Evolutionary conservation across 2,329 filamentous ascomycete species (phyloP).

Genomic region (Hirsutella rhossiliensis): DNA sequence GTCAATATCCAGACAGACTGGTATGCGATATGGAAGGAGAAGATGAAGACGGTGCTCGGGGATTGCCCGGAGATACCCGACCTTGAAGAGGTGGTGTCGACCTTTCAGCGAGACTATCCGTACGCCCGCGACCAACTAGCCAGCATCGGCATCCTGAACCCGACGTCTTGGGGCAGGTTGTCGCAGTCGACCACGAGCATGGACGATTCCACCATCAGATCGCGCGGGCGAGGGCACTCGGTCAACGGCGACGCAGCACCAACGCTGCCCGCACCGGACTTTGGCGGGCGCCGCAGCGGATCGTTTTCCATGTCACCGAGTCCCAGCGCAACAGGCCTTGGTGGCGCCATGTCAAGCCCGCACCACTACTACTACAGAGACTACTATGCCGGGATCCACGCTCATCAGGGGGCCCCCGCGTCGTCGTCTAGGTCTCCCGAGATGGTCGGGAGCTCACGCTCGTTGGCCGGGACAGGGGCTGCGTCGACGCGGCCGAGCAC

Average conservation of each 20-base stretch:
- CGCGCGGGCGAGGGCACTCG: constrained; percentile 47
- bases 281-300: constrained; percentile 51
- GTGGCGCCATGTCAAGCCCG: constrained; percentile 26
- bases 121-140: constrained; percentile 62
- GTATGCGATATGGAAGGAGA: constrained; percentile 74
- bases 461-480: constrained; percentile 26
- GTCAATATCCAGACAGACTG: constrained; percentile 74
- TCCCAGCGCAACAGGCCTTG: constrained; percentile 14
- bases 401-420: constrained; percentile 41
- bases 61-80: constrained; percentile 51
- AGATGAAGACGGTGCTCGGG: constrained; percentile 63
- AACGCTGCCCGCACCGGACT: constrained; percentile 52
- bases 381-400: constrained; percentile 29
- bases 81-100: constrained; percentile 59
- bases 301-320: constrained; percentile 51
- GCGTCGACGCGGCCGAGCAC: constrained; percentile 42
- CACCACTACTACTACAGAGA: constrained; percentile 46
- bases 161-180: constrained; percentile 46
- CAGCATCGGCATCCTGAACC: constrained; percentile 68
- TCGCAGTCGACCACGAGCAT: constrained; percentile 45
- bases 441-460: constrained; percentile 33
- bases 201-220: constrained; percentile 37
- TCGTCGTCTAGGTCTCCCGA: constrained; percentile 46
- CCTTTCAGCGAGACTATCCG: constrained; percentile 69
- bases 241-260: constrained; percentile 52